phyloP scores from a whole-genome alignment of 768 basidiomycete genomes.

The Boletus vinaceobasis region DNA sequence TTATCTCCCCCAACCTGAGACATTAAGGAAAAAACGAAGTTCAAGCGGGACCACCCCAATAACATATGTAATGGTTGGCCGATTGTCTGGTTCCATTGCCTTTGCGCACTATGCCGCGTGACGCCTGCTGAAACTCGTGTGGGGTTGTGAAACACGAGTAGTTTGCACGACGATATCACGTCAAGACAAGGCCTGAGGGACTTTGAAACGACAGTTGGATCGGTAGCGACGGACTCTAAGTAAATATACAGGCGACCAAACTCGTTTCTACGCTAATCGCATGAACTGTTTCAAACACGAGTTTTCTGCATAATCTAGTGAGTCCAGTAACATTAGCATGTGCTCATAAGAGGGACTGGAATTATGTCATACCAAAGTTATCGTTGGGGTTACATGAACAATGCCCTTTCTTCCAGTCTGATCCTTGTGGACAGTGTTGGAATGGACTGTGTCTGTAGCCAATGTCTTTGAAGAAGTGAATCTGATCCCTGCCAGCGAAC shows the following conservation, averaged over 20 bases:
- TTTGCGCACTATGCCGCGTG: too few relatives aligned
- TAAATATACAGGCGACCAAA: not conserved
- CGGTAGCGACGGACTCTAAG: not conserved
- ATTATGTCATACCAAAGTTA: slow-evolving; percentile 59
- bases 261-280: slow-evolving; percentile 21
- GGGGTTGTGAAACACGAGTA: too few relatives aligned
- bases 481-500: slow-evolving; percentile 82
- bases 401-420: slow-evolving; percentile 69
- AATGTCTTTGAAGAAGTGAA: slow-evolving; percentile 95
- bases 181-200: not conserved
- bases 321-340: slow-evolving; percentile 4
- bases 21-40: not conserved
- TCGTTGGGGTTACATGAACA: slow-evolving; percentile 81
- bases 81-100: too few relatives aligned
- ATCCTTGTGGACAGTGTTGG: slow-evolving; percentile 86
- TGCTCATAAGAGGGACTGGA: not conserved
- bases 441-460: slow-evolving; percentile 93
- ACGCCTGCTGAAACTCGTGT: too few relatives aligned
- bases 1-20: not conserved
- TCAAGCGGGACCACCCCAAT: not conserved
- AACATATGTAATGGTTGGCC: too few relatives aligned
- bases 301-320: slow-evolving; percentile 25
- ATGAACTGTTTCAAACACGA: slow-evolving; percentile 29
- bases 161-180: too few relatives aligned
- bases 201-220: not conserved